Base-by-base conservation (phyloP, 2,329 filamentous ascomycete species). In the Aschersonia sp. region DNA sequence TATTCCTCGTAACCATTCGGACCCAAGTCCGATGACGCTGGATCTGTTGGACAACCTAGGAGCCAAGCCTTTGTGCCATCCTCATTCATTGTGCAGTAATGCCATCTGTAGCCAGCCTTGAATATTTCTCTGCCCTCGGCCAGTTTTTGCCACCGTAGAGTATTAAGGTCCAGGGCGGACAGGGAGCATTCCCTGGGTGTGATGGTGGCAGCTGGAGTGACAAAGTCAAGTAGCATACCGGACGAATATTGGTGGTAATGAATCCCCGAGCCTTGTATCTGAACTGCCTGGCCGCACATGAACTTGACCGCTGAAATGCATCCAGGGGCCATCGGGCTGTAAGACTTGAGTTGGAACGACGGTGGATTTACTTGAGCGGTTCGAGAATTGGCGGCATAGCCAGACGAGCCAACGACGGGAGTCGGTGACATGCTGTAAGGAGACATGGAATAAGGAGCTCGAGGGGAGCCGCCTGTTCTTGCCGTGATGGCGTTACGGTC, bases 191-290 rank as follows among this genome's bases (percentile, higher is more conserved):
- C 89, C 53, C 85, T 83, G 3, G 85, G 79, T 6, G 83, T 84
- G 52, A 90, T 90, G 1, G 89, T 89, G 12, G 87, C 84, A 2
- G 89, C 87, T 1, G 90, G 90, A 0, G 92, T 96, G 41, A 94
- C 85, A 60, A 98, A 90, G 61, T 98, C 92, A 37, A 98, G 78
- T 43, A 98, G 75, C 31, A 86, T 89, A 5, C 89, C 89, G 0
- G 90, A 95, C 6, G 88, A 90, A 63, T 94, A 96, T 42, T 90
- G 82, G 61, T 98, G 92, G 59, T 94, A 98, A 63, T 98, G 92
- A 49, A 85, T 90, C 12, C 92, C 92, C 4, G 88, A 85, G 44
- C 87, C 85, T 63, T 97, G 87, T 3, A 85, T 85, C 1, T 92
- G 90, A 12, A 95, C 79, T 60, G 87, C 85, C 5, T 84, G 79